These are phyloP conservation scores for Kodamaea laetipori DNA, from an alignment of 805 yeast genomes.

Conservation along the genomic window DNA sequence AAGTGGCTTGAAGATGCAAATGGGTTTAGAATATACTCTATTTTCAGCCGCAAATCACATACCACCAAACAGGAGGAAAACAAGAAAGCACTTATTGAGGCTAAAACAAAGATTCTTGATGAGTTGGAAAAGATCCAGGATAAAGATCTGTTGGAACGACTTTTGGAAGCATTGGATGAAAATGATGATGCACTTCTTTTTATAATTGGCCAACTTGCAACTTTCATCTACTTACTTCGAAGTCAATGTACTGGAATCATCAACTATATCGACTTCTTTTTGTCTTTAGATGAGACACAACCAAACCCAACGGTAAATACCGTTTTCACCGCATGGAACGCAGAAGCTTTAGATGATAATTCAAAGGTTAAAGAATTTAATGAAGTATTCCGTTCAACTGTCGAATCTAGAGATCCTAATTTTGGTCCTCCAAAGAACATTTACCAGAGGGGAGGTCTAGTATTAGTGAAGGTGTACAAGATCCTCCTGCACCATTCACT, in stretches of 20 bases:
- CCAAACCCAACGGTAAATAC: conserved; percentile 24
- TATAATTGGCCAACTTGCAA: conserved; percentile 27
- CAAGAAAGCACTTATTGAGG: conserved; percentile 17
- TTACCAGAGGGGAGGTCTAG: conserved; percentile 24
- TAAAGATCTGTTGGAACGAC: conserved; percentile 8
- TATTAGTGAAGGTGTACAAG: conserved; percentile 20
- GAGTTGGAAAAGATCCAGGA: conserved; percentile 14
- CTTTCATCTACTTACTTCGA: conserved; percentile 24
- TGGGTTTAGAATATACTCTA: conserved; percentile 25
- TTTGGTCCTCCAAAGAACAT: conserved; percentile 26
- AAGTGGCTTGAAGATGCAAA: conserved; percentile 35
- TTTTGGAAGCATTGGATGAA: conserved; percentile 12
- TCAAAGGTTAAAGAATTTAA: background rate
- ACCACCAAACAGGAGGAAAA: conserved; percentile 18
- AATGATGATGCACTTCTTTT: conserved; percentile 30
- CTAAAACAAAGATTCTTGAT: conserved; percentile 15
- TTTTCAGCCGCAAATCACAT: conserved; percentile 16
- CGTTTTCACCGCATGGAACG: conserved; percentile 16
- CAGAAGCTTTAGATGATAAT: conserved; percentile 6
- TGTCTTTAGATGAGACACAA: conserved; percentile 23
- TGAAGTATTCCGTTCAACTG: conserved; percentile 10
- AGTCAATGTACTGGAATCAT: conserved; percentile 18
- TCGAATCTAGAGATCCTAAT: conserved; percentile 32
- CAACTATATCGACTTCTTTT: conserved; percentile 21
- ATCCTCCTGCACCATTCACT: conserved; percentile 21